Percentiles rank a stretch among this genome's conserved stretches.
These are phyloP conservation scores for Monilinia laxa DNA, from an alignment of 2,329 filamentous ascomycete genomes.

Conservation along the genomic window DNA sequence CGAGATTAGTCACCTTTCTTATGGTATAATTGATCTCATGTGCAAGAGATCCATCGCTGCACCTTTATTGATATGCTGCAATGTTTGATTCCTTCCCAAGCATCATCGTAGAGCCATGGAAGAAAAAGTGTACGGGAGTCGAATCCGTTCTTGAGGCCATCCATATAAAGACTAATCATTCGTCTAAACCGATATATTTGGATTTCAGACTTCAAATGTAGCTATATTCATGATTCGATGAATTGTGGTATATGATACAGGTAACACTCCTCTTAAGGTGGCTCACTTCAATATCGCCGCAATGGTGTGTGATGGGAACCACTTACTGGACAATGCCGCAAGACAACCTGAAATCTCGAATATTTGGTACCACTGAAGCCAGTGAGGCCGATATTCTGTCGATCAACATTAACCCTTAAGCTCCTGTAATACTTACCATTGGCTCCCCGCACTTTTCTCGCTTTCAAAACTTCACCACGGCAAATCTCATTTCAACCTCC, in stretches of 20 bases:
- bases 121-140: slow-evolving; percentile 48
- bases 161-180: no score
- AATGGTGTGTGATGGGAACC: no score
- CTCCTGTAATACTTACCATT: not conserved
- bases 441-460: no score
- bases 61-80: slow-evolving; percentile 64
- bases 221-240: no score
- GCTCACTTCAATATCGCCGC: no score
- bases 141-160: not conserved
- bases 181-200: not conserved
- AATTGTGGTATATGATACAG: no score
- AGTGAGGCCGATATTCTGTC: not conserved
- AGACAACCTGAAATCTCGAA: not conserved
- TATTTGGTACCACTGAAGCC: not conserved
- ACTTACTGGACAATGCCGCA: no score
- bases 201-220: not conserved
- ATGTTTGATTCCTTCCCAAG: slow-evolving; percentile 62
- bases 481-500: no score
- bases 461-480: no score
- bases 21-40: slow-evolving; percentile 61
- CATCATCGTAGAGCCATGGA: slow-evolving; percentile 73
- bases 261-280: no score
- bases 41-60: slow-evolving; percentile 61
- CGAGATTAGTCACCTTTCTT: slow-evolving; percentile 55
- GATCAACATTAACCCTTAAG: not conserved